A percentile compares a stretch with the other conserved stretches of the same genome.
Evolutionary conservation across 495 filamentous ascomycete genomes (phyloP).

Genomic region (Lepidopterella palustris): DNA sequence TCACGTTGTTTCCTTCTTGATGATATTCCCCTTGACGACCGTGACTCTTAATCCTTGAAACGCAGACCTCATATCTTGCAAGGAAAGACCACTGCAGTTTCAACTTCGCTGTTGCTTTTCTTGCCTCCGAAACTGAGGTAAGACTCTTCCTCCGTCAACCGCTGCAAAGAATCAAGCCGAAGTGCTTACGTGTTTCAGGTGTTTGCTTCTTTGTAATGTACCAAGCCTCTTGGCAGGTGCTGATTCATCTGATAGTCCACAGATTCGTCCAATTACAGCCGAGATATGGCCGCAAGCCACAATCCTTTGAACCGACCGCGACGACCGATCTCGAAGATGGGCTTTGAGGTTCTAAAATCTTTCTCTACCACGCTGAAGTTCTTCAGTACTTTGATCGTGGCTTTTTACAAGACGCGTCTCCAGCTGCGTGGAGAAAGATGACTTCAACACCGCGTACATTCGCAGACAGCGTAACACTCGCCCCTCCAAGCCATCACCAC

Average conservation of each 20-base stretch:
- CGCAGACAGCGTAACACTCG: conserved; percentile 1
- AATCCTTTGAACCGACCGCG: neutral
- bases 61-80: no score
- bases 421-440: neutral
- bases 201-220: neutral
- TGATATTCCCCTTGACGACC: no score
- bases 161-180: no score
- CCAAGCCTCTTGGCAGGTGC: neutral
- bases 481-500: conserved; percentile 6
- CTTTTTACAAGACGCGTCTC: neutral
- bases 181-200: no score
- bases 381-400: neutral
- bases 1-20: no score
- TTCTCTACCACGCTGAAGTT: neutral
- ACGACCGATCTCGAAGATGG: neutral
- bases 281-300: neutral
- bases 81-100: no score
- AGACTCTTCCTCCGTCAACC: no score
- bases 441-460: conserved; percentile 14
- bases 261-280: neutral
- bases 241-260: neutral
- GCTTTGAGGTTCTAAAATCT: neutral
- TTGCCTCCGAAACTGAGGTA: no score
- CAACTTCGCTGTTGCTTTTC: no score
- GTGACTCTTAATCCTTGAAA: no score